phyloP scores from a whole-genome alignment of 1,139 yeast species.

The Geotrichum europaeum region DNA sequence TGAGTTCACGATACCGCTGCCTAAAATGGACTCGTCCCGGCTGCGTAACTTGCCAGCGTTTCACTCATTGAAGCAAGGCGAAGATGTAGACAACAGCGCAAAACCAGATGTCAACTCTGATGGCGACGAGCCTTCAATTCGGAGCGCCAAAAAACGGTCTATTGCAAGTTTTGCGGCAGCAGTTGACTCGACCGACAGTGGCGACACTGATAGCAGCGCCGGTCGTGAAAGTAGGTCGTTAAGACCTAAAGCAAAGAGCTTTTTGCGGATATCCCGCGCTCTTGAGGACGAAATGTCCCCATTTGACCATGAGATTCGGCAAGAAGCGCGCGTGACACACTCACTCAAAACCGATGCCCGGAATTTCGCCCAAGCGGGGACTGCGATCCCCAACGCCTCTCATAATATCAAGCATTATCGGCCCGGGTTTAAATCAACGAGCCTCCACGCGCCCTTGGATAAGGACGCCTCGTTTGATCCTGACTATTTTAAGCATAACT shows the following conservation, averaged over 20 bases:
- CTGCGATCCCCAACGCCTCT: neutral
- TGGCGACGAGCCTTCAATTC: neutral
- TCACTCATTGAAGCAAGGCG: neutral
- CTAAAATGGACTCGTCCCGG: neutral
- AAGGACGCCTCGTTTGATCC: neutral
- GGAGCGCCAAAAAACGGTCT: neutral
- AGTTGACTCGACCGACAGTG: neutral
- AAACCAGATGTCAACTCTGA: neutral
- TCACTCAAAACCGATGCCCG: slow-evolving; percentile 28
- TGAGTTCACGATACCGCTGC: neutral
- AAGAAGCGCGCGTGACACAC: slow-evolving; percentile 33
- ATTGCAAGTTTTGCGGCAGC: neutral
- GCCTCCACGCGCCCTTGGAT: neutral
- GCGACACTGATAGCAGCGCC: neutral
- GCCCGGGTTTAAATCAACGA: neutral
- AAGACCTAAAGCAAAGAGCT: slow-evolving; percentile 31
- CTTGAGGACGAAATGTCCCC: slow-evolving; percentile 33
- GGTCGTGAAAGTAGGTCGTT: slow-evolving; percentile 17
- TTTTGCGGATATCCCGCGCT: slow-evolving; percentile 32
- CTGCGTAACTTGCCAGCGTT: neutral
- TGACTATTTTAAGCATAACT: neutral
- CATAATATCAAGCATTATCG: neutral
- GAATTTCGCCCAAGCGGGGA: neutral
- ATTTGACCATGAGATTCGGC: slow-evolving; percentile 32
- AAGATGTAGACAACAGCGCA: neutral